A percentile compares a stretch with the other conserved stretches of the same genome.
phyloP scores from a whole-genome alignment of 306 rosid genomes.

The Lathyrus sativus region DNA sequence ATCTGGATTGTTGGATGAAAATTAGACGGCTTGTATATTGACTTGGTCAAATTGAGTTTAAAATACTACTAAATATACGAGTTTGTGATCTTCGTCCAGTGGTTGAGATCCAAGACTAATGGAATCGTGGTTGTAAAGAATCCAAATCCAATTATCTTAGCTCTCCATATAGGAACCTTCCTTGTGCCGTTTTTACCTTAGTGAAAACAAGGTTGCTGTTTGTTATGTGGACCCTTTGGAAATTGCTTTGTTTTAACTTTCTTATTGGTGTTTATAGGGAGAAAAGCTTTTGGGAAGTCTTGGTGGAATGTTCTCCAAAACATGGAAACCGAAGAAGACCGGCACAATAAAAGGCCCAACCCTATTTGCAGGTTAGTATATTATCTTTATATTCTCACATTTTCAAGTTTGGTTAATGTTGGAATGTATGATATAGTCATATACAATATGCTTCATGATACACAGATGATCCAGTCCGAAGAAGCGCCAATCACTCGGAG shows the following conservation, averaged over 20 bases:
- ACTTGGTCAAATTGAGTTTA: background rate
- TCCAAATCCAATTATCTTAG: background rate
- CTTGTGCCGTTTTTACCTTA: background rate
- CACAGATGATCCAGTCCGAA: conserved; percentile 56
- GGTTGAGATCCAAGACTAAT: background rate
- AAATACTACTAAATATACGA: background rate
- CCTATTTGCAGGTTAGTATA: conserved; percentile 53
- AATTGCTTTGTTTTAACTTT: conserved; percentile 29
- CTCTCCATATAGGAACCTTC: background rate
- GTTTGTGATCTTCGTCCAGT: background rate
- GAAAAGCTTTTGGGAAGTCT: conserved; percentile 94
- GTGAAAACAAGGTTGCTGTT: conserved; percentile 22
- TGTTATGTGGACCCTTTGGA: background rate
- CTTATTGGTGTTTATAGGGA: conserved; percentile 59
- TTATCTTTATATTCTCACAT: conserved; percentile 7
- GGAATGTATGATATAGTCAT: background rate
- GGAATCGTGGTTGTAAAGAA: background rate
- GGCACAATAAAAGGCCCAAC: conserved; percentile 76
- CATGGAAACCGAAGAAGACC: conserved; percentile 94
- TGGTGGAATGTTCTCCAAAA: conserved; percentile 93
- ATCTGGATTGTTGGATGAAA: background rate
- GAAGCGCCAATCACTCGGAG: conserved; percentile 61
- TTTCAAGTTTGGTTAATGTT: conserved; percentile 8
- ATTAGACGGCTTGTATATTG: background rate
- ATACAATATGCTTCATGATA: conserved; percentile 35